Conservation (phyloP, 1,139 yeast genomes). For the Candida tropicalis region DNA sequence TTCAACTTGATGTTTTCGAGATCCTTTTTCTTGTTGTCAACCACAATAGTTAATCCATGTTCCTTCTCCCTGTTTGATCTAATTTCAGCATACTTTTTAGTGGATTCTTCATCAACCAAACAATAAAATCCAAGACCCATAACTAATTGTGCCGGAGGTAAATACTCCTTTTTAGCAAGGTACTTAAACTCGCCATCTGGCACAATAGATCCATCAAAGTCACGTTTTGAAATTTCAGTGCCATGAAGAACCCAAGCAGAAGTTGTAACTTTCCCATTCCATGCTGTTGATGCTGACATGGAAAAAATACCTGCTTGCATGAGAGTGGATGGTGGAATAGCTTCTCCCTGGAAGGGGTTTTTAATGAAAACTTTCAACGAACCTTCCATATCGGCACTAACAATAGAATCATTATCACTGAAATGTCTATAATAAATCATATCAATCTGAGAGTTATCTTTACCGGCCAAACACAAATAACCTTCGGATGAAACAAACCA, state of each 20-base stretch:
- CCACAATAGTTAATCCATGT: conserved; percentile 45
- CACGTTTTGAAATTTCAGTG: conserved; percentile 65
- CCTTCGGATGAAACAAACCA: conserved; percentile 95
- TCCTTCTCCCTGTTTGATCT: conserved; percentile 46
- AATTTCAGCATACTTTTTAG: conserved; percentile 39
- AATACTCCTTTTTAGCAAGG: conserved; percentile 56
- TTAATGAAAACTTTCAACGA: conserved; percentile 78
- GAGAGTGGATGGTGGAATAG: conserved; percentile 80
- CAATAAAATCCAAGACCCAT: conserved; percentile 90
- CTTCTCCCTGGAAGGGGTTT: conserved; percentile 64
- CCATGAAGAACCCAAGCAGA: conserved; percentile 86
- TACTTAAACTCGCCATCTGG: conserved; percentile 65
- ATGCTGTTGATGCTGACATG: conserved; percentile 80
- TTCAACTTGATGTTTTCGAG: conserved; percentile 23
- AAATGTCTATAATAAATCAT: conserved; percentile 79
- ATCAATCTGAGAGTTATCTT: conserved; percentile 84
- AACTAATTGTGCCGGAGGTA: conserved; percentile 83
- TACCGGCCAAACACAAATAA: conserved; percentile 82
- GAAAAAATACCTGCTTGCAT: conserved; percentile 89
- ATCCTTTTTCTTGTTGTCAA: conserved; percentile 39
- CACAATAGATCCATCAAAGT: conserved; percentile 63
- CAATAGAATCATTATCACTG: conserved; percentile 69
- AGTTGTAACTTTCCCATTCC: conserved; percentile 82
- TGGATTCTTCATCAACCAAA: conserved; percentile 62
- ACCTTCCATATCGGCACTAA: conserved; percentile 75